Evolutionary conservation across 75 land plant species (phyloP), one percentile per base, ranked within the genome.

Genomic region (Isoetes taiwanensis): DNA sequence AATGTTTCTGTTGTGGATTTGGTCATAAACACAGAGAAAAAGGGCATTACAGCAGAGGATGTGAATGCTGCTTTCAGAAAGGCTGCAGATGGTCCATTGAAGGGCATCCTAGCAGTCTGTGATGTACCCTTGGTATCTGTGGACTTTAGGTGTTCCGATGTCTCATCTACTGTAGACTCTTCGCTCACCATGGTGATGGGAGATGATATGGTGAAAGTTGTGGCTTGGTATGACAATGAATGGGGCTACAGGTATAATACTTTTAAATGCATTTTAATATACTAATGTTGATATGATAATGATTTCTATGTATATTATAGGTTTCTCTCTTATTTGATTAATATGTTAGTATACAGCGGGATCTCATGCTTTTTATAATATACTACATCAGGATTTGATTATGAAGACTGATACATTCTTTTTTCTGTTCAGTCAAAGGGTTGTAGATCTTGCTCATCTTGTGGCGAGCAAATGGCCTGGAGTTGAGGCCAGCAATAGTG

Each of bases 101-200:
- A 85, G 34, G 96, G 96, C 4, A 77, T 89, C 61, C 78, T 89
- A 0, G 81, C 79, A 0, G 96, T 89, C 6, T 89, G 96, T 29
- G 96, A 89, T 41, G 80, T 72, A 37, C 96, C 96, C 0, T 67
- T 89, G 0, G 96, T 89, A 6, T 89, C 96, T 0, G 83, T 89
- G 2, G 96, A 89, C 54, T 89, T 89, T 72, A 61, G 96, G 40
- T 89, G 96, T 73, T 62, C 74, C 20, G 90, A 89, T 41, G 96
- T 89, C 21, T 89, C 96, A 11, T 89, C 96, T 19, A 89, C 96
- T 0, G 82, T 89, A 1, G 96, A 89, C 54, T 76, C 96, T 1
- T 89, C 96, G 2, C 74, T 89, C 14, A 89, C 90, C n/a, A 84
- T 89, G 90, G 96, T 89, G 14, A 89, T 89, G 96, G 96, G 96